Conservation (phyloP, 768 basidiomycete genomes). For the Phlebiopsis flavidoalba region DNA sequence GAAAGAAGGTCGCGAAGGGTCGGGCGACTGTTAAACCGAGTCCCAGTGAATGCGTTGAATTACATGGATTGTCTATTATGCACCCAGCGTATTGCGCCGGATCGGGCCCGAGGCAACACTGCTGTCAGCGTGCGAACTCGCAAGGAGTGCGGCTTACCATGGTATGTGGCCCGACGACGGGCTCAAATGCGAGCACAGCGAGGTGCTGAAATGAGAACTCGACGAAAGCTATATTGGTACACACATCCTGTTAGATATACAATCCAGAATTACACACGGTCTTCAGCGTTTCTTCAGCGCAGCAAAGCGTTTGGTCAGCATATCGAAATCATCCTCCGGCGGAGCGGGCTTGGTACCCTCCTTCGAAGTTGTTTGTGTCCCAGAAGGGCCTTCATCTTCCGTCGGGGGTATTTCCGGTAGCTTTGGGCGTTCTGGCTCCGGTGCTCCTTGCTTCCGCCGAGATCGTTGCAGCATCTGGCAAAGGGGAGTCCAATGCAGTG, state of each 20-base stretch:
- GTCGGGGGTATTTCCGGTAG: conserved; percentile 48
- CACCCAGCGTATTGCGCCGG: background rate
- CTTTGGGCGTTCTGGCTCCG: conserved; percentile 31
- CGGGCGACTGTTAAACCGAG: background rate
- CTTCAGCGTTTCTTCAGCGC: conserved; percentile 73
- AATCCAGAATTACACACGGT: background rate
- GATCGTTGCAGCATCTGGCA: conserved; percentile 20
- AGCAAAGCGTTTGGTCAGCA: conserved; percentile 76
- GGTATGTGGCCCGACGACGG: background rate
- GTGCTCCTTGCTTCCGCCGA: conserved; percentile 27
- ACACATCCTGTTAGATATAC: background rate
- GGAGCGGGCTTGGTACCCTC: conserved; percentile 28
- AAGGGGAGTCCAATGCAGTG: conserved; percentile 3
- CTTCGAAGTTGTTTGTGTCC: conserved; percentile 16
- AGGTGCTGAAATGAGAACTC: background rate
- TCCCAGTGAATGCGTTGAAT: background rate
- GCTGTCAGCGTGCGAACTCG: background rate
- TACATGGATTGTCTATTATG: background rate
- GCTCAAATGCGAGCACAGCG: background rate
- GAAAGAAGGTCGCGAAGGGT: background rate
- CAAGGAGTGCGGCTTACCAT: background rate
- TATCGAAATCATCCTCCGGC: conserved; percentile 67
- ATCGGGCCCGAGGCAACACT: background rate
- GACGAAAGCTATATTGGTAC: background rate
- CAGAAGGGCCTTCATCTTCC: conserved; percentile 34